Evolutionary conservation across 2,329 filamentous ascomycete species (phyloP).

Genomic region (Fusarium napiforme): DNA sequence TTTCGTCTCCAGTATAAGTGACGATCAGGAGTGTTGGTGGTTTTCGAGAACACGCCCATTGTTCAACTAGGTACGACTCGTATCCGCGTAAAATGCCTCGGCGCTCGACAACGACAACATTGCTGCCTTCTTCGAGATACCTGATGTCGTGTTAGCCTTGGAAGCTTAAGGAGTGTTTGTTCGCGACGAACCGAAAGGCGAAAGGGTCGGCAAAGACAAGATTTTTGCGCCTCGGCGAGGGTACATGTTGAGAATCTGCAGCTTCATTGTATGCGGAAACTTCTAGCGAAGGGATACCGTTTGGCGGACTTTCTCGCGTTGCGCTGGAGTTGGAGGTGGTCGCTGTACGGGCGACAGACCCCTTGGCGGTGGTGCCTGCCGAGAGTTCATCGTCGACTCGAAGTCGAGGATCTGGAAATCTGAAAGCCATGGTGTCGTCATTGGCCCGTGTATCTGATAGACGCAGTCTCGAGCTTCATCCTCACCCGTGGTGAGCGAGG

Average conservation of each 20-base stretch:
- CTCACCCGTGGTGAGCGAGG: slow-evolving; percentile 33
- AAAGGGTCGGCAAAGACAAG: slow-evolving; percentile 70
- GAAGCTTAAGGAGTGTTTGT: not conserved
- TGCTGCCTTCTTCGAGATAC: slow-evolving; percentile 87
- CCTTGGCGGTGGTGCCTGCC: slow-evolving; percentile 28
- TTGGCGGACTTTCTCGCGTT: slow-evolving; percentile 36
- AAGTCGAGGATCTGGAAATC: slow-evolving; percentile 47
- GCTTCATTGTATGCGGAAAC: slow-evolving; percentile 31
- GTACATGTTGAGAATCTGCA: slow-evolving; percentile 17
- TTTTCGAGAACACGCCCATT: slow-evolving; percentile 93
- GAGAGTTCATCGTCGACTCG: slow-evolving; percentile 45
- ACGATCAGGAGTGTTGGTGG: slow-evolving; percentile 93
- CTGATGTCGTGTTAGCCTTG: slow-evolving; percentile 49
- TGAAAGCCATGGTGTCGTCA: slow-evolving; percentile 54
- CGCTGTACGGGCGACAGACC: slow-evolving; percentile 35
- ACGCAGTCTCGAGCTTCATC: slow-evolving; percentile 41
- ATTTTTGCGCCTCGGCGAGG: slow-evolving; percentile 51
- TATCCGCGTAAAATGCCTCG: slow-evolving; percentile 80
- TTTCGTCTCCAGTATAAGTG: slow-evolving; percentile 89
- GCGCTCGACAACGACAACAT: slow-evolving; percentile 79
- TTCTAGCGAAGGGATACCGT: slow-evolving; percentile 37
- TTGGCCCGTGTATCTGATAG: slow-evolving; percentile 40
- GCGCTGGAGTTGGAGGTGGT: slow-evolving; percentile 22
- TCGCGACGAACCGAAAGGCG: slow-evolving; percentile 61
- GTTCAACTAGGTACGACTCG: slow-evolving; percentile 93